Evolutionary conservation across 192 early-diverging fungal genomes (phyloP), one percentile per base, ranked within the genome.

Genomic region (Backusella circina): DNA sequence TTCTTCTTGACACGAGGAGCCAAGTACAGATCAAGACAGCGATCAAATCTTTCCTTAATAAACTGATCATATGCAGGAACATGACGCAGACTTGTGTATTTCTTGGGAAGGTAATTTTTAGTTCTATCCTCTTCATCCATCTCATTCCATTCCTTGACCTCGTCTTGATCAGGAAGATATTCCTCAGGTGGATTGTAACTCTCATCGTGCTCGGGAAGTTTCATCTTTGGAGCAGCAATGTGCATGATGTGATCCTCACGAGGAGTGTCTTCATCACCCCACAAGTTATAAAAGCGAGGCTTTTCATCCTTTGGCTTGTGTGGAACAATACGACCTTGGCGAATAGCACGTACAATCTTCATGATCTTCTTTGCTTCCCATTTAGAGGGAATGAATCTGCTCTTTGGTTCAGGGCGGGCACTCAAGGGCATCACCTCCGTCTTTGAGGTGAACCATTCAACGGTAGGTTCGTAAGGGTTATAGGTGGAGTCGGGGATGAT

Each of bases 181-280:
- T 99, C 98, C 5, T 76, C 88, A 15, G 98, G 98, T 28, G 98
- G 98, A 83, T 99, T 97, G 85, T 99, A 99, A 75, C 95, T 97
- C 79, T 96, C 96, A 66, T 90, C 90, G 79, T 99, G 94, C 31
- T 92, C 90, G 15, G 98, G 98, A 69, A 97, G 84, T 41, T 90
- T 84, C 83, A 93, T 84, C 82, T 95, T 95, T 50, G 98, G 97
- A 4, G 98, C 96, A 15, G 95, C 88, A 81, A 99, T 88, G 77
- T 97, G 97, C 84, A 85, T 86, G 8, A 86, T 72, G 64, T 90
- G 88, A 35, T 89, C 88, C 64, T 85, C 80, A 72, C 86, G 82
- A 51, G 86, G 89, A 54, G 84, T 77, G 57, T 88, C 89, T 44
- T 90, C 90, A 75, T 93, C 91, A 37, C 72, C 86, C 98, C 97